A percentile compares a stretch with the other conserved stretches of the same genome.
These are phyloP conservation scores for Suaeda aralocaspica DNA, from an alignment of 148 eudicot species.

Conservation along the genomic window DNA sequence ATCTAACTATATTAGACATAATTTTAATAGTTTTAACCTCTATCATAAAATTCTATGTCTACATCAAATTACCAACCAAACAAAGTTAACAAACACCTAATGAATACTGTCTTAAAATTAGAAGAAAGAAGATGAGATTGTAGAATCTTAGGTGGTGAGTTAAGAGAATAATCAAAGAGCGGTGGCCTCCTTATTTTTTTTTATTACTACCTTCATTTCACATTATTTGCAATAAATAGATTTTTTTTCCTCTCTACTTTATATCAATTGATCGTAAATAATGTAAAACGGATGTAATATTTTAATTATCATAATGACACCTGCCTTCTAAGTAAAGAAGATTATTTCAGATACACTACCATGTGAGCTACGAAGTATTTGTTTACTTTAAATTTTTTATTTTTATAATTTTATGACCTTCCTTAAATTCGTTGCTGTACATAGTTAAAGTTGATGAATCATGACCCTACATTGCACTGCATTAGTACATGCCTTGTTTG, in stretches of 20 bases:
- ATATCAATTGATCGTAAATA: no score
- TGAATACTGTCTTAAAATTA: no score
- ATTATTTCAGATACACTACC: slow-evolving; percentile 3
- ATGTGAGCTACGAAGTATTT: slow-evolving; percentile 2
- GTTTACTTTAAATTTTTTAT: background rate
- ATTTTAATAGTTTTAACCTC: no score
- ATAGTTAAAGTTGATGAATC: background rate
- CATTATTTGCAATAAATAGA: no score
- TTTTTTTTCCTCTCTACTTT: no score
- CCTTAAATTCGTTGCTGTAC: slow-evolving; percentile 13
- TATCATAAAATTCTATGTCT: no score
- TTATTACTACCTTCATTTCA: background rate
- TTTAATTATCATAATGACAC: background rate
- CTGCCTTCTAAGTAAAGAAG: background rate
- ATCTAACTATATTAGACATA: no score
- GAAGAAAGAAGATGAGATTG: no score
- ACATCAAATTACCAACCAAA: background rate
- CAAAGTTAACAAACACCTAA: background rate
- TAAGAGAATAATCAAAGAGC: background rate
- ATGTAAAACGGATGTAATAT: no score
- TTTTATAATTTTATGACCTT: background rate
- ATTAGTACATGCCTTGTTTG: slow-evolving; percentile 10
- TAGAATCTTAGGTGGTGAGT: background rate
- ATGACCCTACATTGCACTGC: slow-evolving; percentile 17
- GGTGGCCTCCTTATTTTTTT: slow-evolving; percentile 1